Evolutionary conservation across 2,329 filamentous ascomycete species (phyloP).

Genomic region (Aspergillus carbonarius): DNA sequence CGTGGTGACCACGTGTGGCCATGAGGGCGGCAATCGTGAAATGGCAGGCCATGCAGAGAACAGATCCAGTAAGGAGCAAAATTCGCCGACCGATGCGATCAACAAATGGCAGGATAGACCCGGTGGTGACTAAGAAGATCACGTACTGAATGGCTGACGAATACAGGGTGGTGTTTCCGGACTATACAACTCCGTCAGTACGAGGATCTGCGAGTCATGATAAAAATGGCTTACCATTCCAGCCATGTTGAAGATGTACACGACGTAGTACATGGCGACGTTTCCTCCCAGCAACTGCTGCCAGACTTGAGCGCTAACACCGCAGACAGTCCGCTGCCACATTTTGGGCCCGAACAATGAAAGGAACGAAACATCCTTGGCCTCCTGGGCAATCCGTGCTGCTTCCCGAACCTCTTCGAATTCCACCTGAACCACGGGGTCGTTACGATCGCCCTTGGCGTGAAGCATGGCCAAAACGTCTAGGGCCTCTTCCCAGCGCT

Average conservation of each 20-base stretch:
- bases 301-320: conserved; percentile 56
- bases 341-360: conserved; percentile 50
- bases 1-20: conserved; percentile 48
- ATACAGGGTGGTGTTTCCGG: conserved; percentile 46
- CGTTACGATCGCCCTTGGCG: conserved; percentile 53
- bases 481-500: conserved; percentile 56
- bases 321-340: conserved; percentile 54
- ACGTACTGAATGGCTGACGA: conserved; percentile 59
- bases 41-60: conserved; percentile 50
- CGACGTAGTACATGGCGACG: conserved; percentile 60
- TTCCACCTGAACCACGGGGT: conserved; percentile 59
- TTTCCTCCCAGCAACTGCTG: conserved; percentile 59
- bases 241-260: conserved; percentile 62
- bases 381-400: conserved; percentile 30
- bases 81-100: conserved; percentile 52
- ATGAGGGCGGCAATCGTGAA: conserved; percentile 57
- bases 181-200: conserved; percentile 21
- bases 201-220: not conserved
- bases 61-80: conserved; percentile 48
- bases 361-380: conserved; percentile 35
- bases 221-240: conserved; percentile 40
- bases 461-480: conserved; percentile 58
- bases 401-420: conserved; percentile 39
- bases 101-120: conserved; percentile 50
- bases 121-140: conserved; percentile 56